phyloP scores from a whole-genome alignment of 148 eudicot genomes.

The Silene conica region DNA sequence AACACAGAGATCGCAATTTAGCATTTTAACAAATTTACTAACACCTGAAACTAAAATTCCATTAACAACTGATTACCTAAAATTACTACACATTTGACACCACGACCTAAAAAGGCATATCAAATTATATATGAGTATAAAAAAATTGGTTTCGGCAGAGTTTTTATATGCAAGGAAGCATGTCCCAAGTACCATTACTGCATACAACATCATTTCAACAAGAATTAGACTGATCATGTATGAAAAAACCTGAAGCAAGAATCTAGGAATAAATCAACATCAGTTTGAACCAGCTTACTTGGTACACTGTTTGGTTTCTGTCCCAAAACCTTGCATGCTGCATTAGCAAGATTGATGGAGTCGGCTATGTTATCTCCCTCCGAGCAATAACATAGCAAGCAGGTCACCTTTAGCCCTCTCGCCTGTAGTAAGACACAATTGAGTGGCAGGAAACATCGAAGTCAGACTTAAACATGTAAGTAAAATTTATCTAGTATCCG shows the following conservation, averaged over 20 bases:
- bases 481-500: background rate
- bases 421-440: constrained; percentile 41
- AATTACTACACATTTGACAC: background rate
- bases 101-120: background rate
- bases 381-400: constrained; percentile 90
- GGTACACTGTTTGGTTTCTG: constrained; percentile 29
- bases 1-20: background rate
- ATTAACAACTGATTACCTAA: background rate
- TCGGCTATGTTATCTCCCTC: constrained; percentile 97
- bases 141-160: background rate
- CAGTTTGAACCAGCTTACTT: constrained; percentile 35
- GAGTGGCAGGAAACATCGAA: background rate
- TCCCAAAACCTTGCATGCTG: constrained; percentile 53
- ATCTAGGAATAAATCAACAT: background rate
- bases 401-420: constrained; percentile 87
- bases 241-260: background rate
- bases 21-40: background rate
- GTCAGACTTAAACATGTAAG: background rate
- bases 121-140: background rate
- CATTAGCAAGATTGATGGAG: constrained; percentile 78
- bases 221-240: background rate
- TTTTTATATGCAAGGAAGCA: background rate
- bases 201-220: background rate
- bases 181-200: background rate
- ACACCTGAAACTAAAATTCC: background rate